Evolutionary conservation across 2,329 filamentous ascomycete species (phyloP), one percentile per base, ranked within the genome.

Genomic region (Claviceps sorghi): DNA sequence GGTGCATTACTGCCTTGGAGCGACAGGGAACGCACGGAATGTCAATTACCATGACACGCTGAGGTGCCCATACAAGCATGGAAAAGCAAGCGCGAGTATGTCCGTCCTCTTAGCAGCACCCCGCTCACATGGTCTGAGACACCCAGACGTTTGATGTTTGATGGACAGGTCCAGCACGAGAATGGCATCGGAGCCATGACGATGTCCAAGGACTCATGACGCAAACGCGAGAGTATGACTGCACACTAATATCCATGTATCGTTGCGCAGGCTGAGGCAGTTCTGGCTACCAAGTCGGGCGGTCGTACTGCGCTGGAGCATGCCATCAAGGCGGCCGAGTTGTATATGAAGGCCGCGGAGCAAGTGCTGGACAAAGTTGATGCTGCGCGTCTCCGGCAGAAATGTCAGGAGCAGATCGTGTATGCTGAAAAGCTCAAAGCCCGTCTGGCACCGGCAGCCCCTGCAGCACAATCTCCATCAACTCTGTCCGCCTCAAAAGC

Each of bases 381-480:
- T 53, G 87, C 80, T 58, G 69, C 72, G 43, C 76, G 78, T n/a
- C 69, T 94, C 49, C 79, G 82, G 57, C 68, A 73, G 48, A 86
- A 84, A 69, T 87, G 83, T 66, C 76, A 81, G 59, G 76, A 82
- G 49, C 71, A 94, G 49, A 76, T 95, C 55, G 76, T 74, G 4
- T 72, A 76, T 54, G 90, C 88, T 2, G 89, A 95, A 67, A 73
- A 71, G 50, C 84, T 96, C 61, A 96, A 96, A 60, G 52, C 55
- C 0, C 53, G 58, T 38, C 50, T 63, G 15, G 38, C 41, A 22
- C 44, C 9, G 47, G 32, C 22, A 42, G 51, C 17, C 22, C 32
- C 10, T 32, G 26, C 48, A 29, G 2, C 40, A 41, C 21, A 43
- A 22, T 15, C 36, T 8, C 19, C 11, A 17, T 5, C 45, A 26